A percentile compares a stretch with the other conserved stretches of the same genome.
These are phyloP conservation scores for Hypomyces perniciosus DNA, from an alignment of 2,329 filamentous ascomycete species.

Conservation along the genomic window DNA sequence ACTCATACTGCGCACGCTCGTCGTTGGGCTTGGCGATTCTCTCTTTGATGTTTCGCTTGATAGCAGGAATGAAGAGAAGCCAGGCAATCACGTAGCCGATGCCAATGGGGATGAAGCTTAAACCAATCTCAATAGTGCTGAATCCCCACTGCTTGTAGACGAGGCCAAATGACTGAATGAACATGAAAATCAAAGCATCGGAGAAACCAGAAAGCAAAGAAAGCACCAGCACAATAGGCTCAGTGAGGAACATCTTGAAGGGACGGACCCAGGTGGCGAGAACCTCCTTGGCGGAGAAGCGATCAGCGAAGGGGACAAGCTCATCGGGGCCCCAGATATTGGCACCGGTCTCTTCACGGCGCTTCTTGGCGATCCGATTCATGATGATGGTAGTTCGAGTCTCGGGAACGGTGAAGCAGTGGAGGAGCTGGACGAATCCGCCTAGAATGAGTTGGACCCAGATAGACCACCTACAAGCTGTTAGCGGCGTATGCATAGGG, in stretches of 20 bases:
- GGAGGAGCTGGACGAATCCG: constrained; percentile 59
- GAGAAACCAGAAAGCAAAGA: constrained; percentile 68
- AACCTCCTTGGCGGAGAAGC: constrained; percentile 54
- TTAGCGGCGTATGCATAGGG: constrained; percentile 8
- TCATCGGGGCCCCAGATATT: constrained; percentile 71
- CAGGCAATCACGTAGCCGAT: constrained; percentile 61
- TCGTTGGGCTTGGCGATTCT: constrained; percentile 44
- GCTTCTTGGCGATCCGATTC: constrained; percentile 71
- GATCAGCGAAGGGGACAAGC: constrained; percentile 52
- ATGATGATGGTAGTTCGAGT: constrained; percentile 72
- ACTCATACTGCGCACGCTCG: constrained; percentile 62
- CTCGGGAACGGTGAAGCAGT: constrained; percentile 67
- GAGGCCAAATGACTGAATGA: constrained; percentile 63
- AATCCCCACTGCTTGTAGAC: constrained; percentile 67
- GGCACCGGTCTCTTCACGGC: constrained; percentile 52
- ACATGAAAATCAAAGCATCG: constrained; percentile 73
- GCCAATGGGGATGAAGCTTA: constrained; percentile 60
- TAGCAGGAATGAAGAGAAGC: constrained; percentile 51
- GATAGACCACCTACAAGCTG: constrained; percentile 51
- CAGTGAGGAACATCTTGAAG: constrained; percentile 67
- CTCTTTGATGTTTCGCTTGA: constrained; percentile 47
- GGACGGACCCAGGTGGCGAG: constrained; percentile 54
- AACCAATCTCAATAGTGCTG: constrained; percentile 46
- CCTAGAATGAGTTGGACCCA: constrained; percentile 84
- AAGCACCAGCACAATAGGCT: constrained; percentile 66